These are phyloP conservation scores for Arachis monticola DNA, from an alignment of 331 rosid species.

Conservation along the genomic window DNA sequence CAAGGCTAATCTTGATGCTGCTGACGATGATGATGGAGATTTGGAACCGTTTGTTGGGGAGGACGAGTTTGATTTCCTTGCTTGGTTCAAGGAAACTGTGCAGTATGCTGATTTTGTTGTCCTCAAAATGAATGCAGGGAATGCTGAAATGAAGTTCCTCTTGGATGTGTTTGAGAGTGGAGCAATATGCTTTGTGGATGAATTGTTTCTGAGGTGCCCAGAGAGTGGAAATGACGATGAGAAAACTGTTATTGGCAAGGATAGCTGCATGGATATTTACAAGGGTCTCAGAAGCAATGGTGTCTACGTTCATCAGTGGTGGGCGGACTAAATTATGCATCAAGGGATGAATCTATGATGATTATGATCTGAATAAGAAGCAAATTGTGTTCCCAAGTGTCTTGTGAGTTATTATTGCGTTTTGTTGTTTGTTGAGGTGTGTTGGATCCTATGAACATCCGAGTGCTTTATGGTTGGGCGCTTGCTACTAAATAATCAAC, in stretches of 20 bases:
- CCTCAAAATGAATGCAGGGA: constrained; percentile 85
- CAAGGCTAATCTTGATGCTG: not conserved
- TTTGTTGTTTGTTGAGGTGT: constrained; percentile 33
- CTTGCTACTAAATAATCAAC: constrained; percentile 65
- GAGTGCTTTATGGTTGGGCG: constrained; percentile 75
- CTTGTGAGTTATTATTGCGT: constrained; percentile 10
- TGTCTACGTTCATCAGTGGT: constrained; percentile 93
- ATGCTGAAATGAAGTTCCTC: constrained; percentile 70
- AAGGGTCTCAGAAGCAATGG: constrained; percentile 77
- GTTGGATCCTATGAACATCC: constrained; percentile 48
- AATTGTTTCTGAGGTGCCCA: constrained; percentile 76
- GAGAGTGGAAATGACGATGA: constrained; percentile 41
- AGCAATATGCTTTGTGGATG: constrained; percentile 88
- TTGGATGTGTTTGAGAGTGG: constrained; percentile 80
- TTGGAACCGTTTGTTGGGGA: constrained; percentile 64
- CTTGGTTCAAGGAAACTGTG: constrained; percentile 93
- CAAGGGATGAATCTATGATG: constrained; percentile 13
- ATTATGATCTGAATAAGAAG: constrained; percentile 4
- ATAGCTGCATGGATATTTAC: constrained; percentile 64
- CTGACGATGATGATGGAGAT: constrained; percentile 34
- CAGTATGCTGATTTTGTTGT: constrained; percentile 77
- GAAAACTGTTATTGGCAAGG: constrained; percentile 43
- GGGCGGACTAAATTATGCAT: constrained; percentile 57
- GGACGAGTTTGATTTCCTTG: constrained; percentile 75
- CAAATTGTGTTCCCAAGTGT: constrained; percentile 24